Evolutionary conservation across 2,329 filamentous ascomycete species (phyloP).

Genomic region (Didymella lethalis): DNA sequence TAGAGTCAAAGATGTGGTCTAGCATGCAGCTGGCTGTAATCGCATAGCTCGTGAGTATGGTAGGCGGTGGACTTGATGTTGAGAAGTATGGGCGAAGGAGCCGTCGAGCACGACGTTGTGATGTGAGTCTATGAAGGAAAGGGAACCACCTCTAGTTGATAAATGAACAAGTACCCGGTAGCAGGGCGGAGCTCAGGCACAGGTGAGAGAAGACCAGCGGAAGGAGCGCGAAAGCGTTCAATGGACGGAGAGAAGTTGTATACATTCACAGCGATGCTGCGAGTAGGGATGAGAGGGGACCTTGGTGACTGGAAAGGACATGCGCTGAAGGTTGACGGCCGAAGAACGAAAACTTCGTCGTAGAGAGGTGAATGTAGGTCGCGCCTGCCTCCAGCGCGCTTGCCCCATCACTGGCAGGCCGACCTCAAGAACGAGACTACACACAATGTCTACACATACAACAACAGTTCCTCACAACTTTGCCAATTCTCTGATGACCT

Average conservation of each 20-base stretch:
- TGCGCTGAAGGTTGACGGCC: neutral
- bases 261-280: neutral
- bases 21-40: neutral
- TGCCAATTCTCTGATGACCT: too few species aligned
- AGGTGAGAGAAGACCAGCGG: conserved; percentile 5
- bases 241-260: too few species aligned
- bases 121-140: neutral
- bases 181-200: neutral
- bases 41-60: neutral
- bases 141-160: neutral
- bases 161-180: neutral
- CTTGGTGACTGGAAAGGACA: too few species aligned
- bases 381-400: neutral
- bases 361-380: conserved; percentile 6
- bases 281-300: neutral
- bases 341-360: neutral
- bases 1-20: neutral
- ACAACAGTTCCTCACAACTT: too few species aligned
- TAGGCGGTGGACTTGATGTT: neutral
- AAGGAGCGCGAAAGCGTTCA: neutral
- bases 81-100: neutral
- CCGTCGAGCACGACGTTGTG: neutral
- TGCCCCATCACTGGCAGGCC: neutral
- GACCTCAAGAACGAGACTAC: neutral
- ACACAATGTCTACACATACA: too few species aligned